Percentiles rank a stretch among this genome's conserved stretches.
Evolutionary conservation across 2,329 filamentous ascomycete species (phyloP).

Genomic region (Thielaviopsis populi): DNA sequence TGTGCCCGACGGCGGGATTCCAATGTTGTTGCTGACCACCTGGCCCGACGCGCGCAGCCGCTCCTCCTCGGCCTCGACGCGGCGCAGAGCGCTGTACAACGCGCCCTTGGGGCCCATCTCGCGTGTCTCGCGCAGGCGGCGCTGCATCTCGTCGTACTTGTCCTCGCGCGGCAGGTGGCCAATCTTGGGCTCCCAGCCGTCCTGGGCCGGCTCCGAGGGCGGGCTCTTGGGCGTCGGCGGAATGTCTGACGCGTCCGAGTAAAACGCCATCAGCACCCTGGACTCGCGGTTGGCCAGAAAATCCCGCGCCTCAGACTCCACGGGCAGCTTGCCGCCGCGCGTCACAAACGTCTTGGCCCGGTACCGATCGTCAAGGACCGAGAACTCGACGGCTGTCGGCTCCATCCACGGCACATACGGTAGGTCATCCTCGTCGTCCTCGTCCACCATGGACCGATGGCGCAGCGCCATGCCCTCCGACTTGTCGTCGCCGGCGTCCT

Average conservation of each 20-base stretch:
- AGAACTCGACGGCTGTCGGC: conserved; percentile 34
- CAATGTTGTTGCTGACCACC: background rate
- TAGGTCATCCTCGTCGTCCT: conserved; percentile 44
- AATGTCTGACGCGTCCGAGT: conserved; percentile 39
- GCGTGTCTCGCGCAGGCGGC: conserved; percentile 33
- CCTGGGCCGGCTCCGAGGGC: conserved; percentile 23
- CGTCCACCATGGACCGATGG: conserved; percentile 37
- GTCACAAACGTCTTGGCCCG: conserved; percentile 37
- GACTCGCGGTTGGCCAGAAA: conserved; percentile 42
- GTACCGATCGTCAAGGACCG: conserved; percentile 31
- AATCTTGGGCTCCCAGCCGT: conserved; percentile 21
- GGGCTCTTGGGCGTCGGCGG: conserved; percentile 43
- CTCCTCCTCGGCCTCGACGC: conserved; percentile 28
- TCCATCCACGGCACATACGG: conserved; percentile 39
- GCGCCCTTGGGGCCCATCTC: conserved; percentile 32
- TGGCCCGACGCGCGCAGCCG: conserved; percentile 22
- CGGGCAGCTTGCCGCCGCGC: conserved; percentile 35
- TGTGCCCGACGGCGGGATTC: conserved; percentile 10
- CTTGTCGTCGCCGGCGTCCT: conserved; percentile 57
- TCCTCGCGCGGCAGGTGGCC: conserved; percentile 28
- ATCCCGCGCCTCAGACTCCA: conserved; percentile 41
- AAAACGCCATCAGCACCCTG: conserved; percentile 46
- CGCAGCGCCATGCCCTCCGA: conserved; percentile 58
- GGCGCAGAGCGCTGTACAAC: conserved; percentile 29
- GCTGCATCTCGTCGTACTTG: conserved; percentile 34